Base-by-base conservation (phyloP, 2,329 filamentous ascomycete genomes). In the Exophiala viscosa region DNA sequence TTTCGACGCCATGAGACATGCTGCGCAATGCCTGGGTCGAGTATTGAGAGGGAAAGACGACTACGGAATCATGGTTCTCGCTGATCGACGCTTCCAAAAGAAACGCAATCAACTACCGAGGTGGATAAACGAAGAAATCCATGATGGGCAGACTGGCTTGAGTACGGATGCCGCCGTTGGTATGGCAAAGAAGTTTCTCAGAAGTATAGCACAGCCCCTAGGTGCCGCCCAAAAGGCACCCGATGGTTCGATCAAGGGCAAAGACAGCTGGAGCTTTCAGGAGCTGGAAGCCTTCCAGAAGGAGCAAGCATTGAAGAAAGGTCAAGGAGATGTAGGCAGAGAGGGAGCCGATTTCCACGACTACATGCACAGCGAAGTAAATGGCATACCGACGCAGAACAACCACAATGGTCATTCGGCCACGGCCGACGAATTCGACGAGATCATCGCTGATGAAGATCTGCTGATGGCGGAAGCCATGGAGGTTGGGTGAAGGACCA, bases 1-100 rank as follows among this genome's bases (percentile, higher is more conserved):
- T 15, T 99, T 99, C 76, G 93, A 99, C 67, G 93, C 93, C 17
- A 99, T 99, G 92, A 85, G 93, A n/a, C 93, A 99, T 68, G 93
- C 93, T 11, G 92, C 93, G 1, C 93, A 99, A 68, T 99, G 93
- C 66, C 77, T 99, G 1, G 95, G 93, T 11, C 91, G 93, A 67
- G 93, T 99, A 39, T 76, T 99, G 57, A 81, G 93, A 64, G 93
- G 93, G 18, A 99, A 99, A 70, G 95, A 99, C 67, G 93, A 99
- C 70, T 99, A 99, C 70, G 93, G 93, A n/a, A 89, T 99, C 76
- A 99, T 99, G 93, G 92, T 99, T 3, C 78, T 99, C 23, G 93
- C 95, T 2, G 93, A 99, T 69, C 85, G 89, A 38, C 84, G 93
- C 14, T 99, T 96, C 70, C 86, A 90, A 67, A 95, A 93, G 74